Conservation (phyloP, 345 rosid species). For the Diplotaxis tenuifolia region DNA sequence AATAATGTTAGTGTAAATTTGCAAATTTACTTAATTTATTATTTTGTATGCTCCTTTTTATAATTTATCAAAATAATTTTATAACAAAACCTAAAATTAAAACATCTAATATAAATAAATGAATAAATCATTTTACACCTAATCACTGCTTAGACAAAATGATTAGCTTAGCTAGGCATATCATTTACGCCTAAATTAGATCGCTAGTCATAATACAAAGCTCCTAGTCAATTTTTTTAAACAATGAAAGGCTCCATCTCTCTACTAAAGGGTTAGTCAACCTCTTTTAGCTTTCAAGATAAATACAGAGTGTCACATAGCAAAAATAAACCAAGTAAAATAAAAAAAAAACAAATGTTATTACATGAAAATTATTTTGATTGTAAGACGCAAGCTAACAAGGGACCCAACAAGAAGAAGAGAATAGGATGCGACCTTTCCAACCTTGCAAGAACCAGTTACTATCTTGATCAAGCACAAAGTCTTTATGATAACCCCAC, state of each 20-base stretch:
- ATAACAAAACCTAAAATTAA: no score
- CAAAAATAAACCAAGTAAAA: not conserved
- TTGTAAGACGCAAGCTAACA: constrained; percentile 19
- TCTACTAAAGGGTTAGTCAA: not conserved
- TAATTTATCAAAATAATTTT: no score
- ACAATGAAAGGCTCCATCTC: not conserved
- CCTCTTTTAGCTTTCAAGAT: not conserved
- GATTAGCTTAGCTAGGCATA: no score
- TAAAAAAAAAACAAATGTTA: constrained; percentile 13
- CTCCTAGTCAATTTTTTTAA: not conserved
- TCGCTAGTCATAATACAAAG: not conserved
- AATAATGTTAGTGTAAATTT: no score
- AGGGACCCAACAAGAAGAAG: constrained; percentile 68
- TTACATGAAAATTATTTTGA: not conserved
- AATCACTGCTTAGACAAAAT: not conserved
- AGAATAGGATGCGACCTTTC: constrained; percentile 38
- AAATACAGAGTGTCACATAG: not conserved
- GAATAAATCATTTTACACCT: no score
- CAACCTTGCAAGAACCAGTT: not conserved
- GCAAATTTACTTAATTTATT: no score
- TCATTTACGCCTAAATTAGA: no score
- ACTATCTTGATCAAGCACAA: not conserved
- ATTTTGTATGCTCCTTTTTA: no score
- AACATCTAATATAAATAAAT: no score
- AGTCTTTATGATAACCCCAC: not conserved